Evolutionary conservation across 352 stramenopile species (phyloP).

Genomic region (Bremia lactucae): DNA sequence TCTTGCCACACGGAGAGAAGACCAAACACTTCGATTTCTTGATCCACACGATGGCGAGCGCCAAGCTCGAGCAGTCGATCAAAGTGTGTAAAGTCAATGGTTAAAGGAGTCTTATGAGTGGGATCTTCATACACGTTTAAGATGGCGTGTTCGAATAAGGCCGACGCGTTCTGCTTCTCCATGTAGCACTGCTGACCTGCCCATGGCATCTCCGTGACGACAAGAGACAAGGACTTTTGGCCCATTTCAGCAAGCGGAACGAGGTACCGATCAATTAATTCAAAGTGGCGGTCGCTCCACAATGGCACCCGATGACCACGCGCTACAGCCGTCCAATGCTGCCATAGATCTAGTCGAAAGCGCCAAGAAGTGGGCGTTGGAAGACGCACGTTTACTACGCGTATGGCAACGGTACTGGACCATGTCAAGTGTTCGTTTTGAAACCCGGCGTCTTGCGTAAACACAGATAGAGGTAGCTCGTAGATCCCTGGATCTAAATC

Average conservation of each 20-base stretch:
- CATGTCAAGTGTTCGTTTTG: slow-evolving; percentile 55
- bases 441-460: slow-evolving; percentile 56
- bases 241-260: slow-evolving; percentile 42
- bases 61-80: slow-evolving; percentile 49
- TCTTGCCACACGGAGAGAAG: slow-evolving; percentile 63
- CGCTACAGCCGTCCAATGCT: slow-evolving; percentile 56
- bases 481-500: slow-evolving; percentile 36
- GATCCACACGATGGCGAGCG: slow-evolving; percentile 35
- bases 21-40: slow-evolving; percentile 69
- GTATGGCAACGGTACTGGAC: slow-evolving; percentile 41
- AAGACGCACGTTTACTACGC: slow-evolving; percentile 41
- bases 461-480: slow-evolving; percentile 53
- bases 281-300: slow-evolving; percentile 63
- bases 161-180: slow-evolving; percentile 52
- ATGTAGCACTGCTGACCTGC: slow-evolving; percentile 67
- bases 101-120: slow-evolving; percentile 22
- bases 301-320: slow-evolving; percentile 35
- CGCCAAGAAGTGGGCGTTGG: slow-evolving; percentile 32
- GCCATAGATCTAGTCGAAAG: slow-evolving; percentile 74
- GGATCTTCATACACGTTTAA: slow-evolving; percentile 50
- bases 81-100: slow-evolving; percentile 60
- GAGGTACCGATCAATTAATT: slow-evolving; percentile 59
- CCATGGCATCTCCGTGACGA: slow-evolving; percentile 71
- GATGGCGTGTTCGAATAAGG: slow-evolving; percentile 58
- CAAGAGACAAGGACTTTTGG: slow-evolving; percentile 63